These are phyloP conservation scores for Trametes hirsuta DNA, from an alignment of 1,284 basidiomycete genomes.

Conservation along the genomic window DNA sequence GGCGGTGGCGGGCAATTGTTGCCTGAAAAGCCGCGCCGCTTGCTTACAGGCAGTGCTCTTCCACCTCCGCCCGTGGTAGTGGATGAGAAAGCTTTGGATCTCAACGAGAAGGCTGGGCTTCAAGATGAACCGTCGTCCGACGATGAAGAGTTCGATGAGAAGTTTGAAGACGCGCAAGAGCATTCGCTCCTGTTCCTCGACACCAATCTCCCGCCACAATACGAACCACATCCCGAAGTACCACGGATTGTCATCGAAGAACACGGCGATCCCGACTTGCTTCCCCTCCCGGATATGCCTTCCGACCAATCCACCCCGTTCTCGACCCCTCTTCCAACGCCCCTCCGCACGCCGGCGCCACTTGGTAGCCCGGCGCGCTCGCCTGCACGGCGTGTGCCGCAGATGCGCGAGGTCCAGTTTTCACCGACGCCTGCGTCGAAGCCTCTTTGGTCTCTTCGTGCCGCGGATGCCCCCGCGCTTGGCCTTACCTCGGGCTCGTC, in stretches of 20 bases:
- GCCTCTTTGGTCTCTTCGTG: conserved; percentile 47
- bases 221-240: conserved; percentile 21
- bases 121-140: conserved; percentile 17
- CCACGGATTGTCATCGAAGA: conserved; percentile 26
- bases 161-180: conserved; percentile 42
- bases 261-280: conserved; percentile 35
- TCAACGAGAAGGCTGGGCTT: conserved; percentile 15
- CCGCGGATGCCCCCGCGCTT: conserved; percentile 36
- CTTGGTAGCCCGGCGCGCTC: conserved; percentile 26
- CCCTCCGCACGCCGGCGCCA: conserved; percentile 25
- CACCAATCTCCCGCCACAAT: conserved; percentile 20
- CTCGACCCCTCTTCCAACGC: conserved; percentile 30
- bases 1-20: not conserved
- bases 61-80: conserved; percentile 9
- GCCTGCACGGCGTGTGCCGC: conserved; percentile 28
- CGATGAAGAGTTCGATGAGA: conserved; percentile 36
- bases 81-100: conserved; percentile 10
- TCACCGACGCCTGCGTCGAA: conserved; percentile 31
- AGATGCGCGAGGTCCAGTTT: conserved; percentile 37
- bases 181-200: conserved; percentile 23
- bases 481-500: conserved; percentile 23
- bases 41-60: conserved; percentile 14
- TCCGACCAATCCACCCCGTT: conserved; percentile 25
- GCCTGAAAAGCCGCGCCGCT: conserved; percentile 22
- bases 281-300: conserved; percentile 33